These are phyloP conservation scores for Blastobotrys indianensis DNA, from an alignment of 1,139 yeast genomes.

Conservation along the genomic window DNA sequence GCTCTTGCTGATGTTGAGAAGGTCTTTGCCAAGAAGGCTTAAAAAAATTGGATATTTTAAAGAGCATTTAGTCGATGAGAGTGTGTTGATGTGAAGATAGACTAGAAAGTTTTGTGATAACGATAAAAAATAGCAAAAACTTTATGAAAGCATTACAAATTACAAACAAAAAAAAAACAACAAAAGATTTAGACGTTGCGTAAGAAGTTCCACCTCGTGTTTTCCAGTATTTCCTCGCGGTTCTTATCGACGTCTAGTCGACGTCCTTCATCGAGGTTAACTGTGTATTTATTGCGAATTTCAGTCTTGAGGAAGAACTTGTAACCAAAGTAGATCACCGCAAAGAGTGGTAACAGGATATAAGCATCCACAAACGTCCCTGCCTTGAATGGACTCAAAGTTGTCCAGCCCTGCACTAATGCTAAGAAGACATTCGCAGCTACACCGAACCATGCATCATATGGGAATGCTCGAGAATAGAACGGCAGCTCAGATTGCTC, in stretches of 20 bases:
- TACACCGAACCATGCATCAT: conserved; percentile 47
- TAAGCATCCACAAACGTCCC: conserved; percentile 61
- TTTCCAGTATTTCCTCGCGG: not conserved
- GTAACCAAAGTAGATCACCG: conserved; percentile 40
- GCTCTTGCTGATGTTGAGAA: conserved; percentile 88
- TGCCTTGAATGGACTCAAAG: conserved; percentile 54
- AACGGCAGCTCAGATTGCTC: conserved; percentile 47
- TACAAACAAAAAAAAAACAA: too few relatives aligned
- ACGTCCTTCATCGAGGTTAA: conserved; percentile 42
- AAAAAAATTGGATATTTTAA: not conserved
- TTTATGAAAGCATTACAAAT: too few relatives aligned
- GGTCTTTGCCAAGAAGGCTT: conserved; percentile 44
- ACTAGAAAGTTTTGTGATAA: too few relatives aligned
- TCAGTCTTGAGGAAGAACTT: conserved; percentile 40
- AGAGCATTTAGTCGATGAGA: too few relatives aligned
- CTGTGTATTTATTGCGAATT: conserved; percentile 39
- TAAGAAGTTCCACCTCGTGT: too few relatives aligned
- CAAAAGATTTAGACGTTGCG: too few relatives aligned
- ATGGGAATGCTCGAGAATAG: conserved; percentile 50
- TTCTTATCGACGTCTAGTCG: conserved; percentile 29
- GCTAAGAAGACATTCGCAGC: conserved; percentile 48
- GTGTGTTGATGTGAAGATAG: too few relatives aligned
- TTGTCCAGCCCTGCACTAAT: conserved; percentile 64
- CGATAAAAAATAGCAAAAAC: too few relatives aligned
- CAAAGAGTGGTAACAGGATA: conserved; percentile 54